Conservation (phyloP, 306 rosid genomes). For the Malus sieversii region DNA sequence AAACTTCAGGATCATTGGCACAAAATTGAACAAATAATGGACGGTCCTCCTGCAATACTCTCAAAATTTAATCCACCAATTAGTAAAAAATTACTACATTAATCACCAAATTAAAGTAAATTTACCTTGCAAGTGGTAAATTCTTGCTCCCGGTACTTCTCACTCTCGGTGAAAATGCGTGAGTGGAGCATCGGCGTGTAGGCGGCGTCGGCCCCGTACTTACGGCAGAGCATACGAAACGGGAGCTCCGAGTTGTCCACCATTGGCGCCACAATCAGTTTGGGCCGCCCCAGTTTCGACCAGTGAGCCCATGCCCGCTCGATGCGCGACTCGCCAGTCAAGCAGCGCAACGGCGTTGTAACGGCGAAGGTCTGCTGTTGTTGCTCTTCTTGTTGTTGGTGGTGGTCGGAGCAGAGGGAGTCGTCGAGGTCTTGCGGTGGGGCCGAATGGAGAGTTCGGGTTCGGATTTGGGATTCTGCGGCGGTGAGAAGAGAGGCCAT, state of each 20-base stretch:
- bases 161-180: constrained; percentile 54
- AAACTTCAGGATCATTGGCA: constrained; percentile 74
- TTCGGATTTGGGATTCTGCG: neutral
- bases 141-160: constrained; percentile 72
- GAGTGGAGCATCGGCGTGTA: constrained; percentile 62
- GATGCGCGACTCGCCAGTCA: constrained; percentile 40
- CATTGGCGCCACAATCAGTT: constrained; percentile 83
- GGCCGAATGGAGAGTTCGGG: constrained; percentile 19
- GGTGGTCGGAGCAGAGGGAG: constrained; percentile 28
- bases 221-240: constrained; percentile 81
- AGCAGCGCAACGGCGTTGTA: constrained; percentile 11
- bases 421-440: constrained; percentile 28
- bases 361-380: neutral
- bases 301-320: constrained; percentile 89
- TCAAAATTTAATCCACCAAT: neutral
- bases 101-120: neutral
- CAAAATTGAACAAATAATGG: constrained; percentile 94
- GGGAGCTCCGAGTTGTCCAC: constrained; percentile 96
- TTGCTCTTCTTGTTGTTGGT: neutral
- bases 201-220: constrained; percentile 69
- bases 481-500: constrained; percentile 37
- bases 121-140: constrained; percentile 78
- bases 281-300: constrained; percentile 80
- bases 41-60: constrained; percentile 53
- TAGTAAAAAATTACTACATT: neutral